A percentile compares a stretch with the other conserved stretches of the same genome.
Conservation (phyloP, 2,329 filamentous ascomycete species). For the Hypomyces rosellus region DNA sequence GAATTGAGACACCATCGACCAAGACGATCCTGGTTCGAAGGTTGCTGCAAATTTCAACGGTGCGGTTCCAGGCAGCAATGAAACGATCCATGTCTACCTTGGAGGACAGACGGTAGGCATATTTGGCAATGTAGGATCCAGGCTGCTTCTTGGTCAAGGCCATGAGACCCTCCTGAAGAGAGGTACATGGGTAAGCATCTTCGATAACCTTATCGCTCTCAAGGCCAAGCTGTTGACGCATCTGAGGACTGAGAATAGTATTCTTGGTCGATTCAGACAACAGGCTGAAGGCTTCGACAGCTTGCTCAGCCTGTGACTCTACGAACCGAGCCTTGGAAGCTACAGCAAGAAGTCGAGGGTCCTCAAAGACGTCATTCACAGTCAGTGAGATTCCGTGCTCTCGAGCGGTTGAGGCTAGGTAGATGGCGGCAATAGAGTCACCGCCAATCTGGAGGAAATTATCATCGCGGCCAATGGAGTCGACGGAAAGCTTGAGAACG, state of each 20-base stretch:
- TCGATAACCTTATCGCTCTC: conserved; percentile 4
- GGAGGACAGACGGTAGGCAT: conserved; percentile 17
- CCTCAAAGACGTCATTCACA: conserved; percentile 12
- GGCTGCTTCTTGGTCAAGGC: conserved; percentile 25
- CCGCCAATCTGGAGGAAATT: conserved; percentile 14
- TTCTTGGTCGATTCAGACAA: not conserved
- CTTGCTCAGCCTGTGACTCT: not conserved
- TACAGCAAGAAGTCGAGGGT: conserved; percentile 6
- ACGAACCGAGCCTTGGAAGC: not conserved
- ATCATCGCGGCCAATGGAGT: conserved; percentile 13
- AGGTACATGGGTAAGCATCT: conserved; percentile 18
- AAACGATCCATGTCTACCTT: conserved; percentile 18
- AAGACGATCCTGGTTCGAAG: conserved; percentile 8
- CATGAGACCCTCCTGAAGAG: conserved; percentile 18
- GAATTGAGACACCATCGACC: not conserved
- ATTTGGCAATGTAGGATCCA: conserved; percentile 27
- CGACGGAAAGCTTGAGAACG: not conserved
- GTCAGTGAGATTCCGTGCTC: conserved; percentile 9
- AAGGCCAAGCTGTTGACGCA: conserved; percentile 1
- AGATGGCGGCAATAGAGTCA: conserved; percentile 13
- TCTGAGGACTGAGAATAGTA: too few relatives aligned
- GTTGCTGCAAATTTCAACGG: conserved; percentile 8
- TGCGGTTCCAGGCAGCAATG: conserved; percentile 21
- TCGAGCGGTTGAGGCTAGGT: conserved; percentile 11
- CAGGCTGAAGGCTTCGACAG: conserved; percentile 1